Evolutionary conservation across 495 filamentous ascomycete genomes (phyloP).

Genomic region (Pyrenula aspistea): DNA sequence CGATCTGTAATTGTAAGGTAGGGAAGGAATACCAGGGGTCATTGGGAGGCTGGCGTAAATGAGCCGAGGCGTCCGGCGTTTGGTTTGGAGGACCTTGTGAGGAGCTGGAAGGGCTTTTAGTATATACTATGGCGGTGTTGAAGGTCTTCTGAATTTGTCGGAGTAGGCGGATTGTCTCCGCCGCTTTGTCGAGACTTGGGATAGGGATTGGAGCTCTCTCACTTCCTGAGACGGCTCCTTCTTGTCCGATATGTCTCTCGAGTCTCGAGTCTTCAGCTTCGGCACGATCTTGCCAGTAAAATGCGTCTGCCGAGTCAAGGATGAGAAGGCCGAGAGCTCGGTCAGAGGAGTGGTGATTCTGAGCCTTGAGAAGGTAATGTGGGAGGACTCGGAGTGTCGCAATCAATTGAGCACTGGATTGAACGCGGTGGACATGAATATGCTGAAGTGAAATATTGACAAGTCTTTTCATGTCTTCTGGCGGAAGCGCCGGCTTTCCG

Average conservation of each 20-base stretch:
- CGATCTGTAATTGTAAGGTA: constrained; percentile 31
- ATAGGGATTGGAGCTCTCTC: constrained; percentile 21
- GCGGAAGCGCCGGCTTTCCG: not conserved
- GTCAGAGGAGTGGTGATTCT: constrained; percentile 32
- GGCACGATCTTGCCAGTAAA: constrained; percentile 42
- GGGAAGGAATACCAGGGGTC: constrained; percentile 35
- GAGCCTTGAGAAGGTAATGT: constrained; percentile 36
- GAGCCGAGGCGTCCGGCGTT: constrained; percentile 8
- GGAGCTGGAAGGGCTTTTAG: constrained; percentile 10
- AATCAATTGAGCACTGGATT: constrained; percentile 37
- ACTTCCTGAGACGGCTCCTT: constrained; percentile 19
- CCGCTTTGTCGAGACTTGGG: constrained; percentile 24
- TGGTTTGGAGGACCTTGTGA: constrained; percentile 2
- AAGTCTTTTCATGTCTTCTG: constrained; percentile 15
- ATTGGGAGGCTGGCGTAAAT: constrained; percentile 29
- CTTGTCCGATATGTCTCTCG: constrained; percentile 21
- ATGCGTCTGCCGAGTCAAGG: constrained; percentile 42
- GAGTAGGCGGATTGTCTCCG: constrained; percentile 11
- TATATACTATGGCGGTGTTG: constrained; percentile 15
- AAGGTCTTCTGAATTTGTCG: constrained; percentile 9
- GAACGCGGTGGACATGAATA: constrained; percentile 43
- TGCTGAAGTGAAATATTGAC: constrained; percentile 27
- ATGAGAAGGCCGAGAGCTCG: constrained; percentile 36
- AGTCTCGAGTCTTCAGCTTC: constrained; percentile 21
- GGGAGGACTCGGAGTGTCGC: constrained; percentile 36